Conservation (phyloP, 2,329 filamentous ascomycete genomes). For the Neopestalotiopsis rosae region DNA sequence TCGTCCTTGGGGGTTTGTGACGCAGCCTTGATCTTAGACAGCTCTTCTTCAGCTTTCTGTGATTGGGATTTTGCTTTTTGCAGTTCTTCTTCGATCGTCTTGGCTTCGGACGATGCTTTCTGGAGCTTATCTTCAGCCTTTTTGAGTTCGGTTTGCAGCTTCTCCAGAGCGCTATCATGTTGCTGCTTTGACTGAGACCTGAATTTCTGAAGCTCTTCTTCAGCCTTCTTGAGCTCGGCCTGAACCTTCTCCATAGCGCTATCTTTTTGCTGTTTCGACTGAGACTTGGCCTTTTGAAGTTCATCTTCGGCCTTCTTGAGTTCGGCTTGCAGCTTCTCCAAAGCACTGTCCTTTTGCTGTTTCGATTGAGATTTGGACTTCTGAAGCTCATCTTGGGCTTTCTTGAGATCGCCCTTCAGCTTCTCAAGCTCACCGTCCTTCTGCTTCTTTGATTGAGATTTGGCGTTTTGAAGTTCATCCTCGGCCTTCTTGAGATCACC, state of each 20-base stretch:
- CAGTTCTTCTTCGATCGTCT: background rate
- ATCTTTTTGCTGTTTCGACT: background rate
- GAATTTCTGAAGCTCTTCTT: slow-evolving; percentile 42
- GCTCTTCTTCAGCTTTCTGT: background rate
- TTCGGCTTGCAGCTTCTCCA: slow-evolving; percentile 35
- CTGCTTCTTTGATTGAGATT: slow-evolving; percentile 48
- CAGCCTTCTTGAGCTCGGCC: slow-evolving; percentile 14
- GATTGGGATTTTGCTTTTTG: background rate
- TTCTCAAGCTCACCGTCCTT: slow-evolving; percentile 41
- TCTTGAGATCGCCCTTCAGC: slow-evolving; percentile 29
- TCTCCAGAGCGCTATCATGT: slow-evolving; percentile 39
- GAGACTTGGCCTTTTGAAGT: background rate
- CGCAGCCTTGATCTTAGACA: background rate
- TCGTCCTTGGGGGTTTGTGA: slow-evolving; percentile 49
- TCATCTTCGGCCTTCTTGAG: background rate
- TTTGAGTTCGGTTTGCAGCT: slow-evolving; percentile 31
- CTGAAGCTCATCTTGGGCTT: slow-evolving; percentile 26
- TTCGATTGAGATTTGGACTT: slow-evolving; percentile 40
- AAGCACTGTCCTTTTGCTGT: slow-evolving; percentile 47
- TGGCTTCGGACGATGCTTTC: slow-evolving; percentile 16
- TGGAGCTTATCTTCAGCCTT: slow-evolving; percentile 26
- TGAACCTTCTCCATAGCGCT: slow-evolving; percentile 17
- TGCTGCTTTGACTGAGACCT: slow-evolving; percentile 48
- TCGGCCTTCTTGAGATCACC: slow-evolving; percentile 12
- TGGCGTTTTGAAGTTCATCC: slow-evolving; percentile 42